phyloP scores from a whole-genome alignment of 495 filamentous ascomycete genomes.

The Lasiosphaeria hispida region DNA sequence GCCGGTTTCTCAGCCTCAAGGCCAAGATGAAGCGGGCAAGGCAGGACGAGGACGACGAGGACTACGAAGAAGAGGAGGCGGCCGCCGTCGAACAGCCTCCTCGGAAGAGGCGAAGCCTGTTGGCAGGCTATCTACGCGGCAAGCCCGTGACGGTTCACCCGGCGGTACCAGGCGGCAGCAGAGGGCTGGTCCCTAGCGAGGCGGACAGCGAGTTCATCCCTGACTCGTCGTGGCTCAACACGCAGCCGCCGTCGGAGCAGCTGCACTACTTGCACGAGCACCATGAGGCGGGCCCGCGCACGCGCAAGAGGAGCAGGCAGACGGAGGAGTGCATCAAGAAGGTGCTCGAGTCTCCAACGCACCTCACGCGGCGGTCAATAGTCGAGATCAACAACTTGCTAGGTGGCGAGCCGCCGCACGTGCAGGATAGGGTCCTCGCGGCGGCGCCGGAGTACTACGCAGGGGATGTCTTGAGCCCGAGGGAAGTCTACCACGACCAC shows the following conservation, averaged over 20 bases:
- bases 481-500: not conserved
- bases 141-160: no score
- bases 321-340: not conserved
- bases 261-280: not conserved
- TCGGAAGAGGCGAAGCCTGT: not conserved
- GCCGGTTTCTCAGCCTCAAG: constrained; percentile 16
- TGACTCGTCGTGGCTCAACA: not conserved
- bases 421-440: not conserved
- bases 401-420: not conserved
- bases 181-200: not conserved
- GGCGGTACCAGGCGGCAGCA: not conserved
- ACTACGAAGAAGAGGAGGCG: not conserved
- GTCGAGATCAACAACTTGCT: constrained; percentile 1
- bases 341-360: not conserved
- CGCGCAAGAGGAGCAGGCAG: constrained; percentile 7
- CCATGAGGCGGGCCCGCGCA: not conserved
- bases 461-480: not conserved
- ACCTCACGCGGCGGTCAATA: not conserved
- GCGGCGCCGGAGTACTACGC: not conserved
- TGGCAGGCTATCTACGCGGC: no score
- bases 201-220: not conserved
- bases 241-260: not conserved
- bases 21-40: not conserved
- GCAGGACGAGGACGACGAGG: not conserved
- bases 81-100: not conserved